Conservation (phyloP, 179 eudicot genomes). For the Silene coronaria region DNA sequence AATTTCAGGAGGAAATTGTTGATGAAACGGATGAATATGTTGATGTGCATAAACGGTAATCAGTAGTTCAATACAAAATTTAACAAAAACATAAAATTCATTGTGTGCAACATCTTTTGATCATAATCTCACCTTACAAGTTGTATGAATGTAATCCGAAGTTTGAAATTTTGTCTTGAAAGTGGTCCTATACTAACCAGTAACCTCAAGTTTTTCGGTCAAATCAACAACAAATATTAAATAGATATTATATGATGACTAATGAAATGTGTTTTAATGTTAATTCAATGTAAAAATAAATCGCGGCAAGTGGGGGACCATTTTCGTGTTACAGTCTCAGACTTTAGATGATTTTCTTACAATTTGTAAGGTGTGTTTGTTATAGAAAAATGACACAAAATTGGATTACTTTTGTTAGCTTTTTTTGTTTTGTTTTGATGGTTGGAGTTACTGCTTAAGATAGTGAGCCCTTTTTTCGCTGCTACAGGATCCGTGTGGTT, state of each 20-base stretch:
- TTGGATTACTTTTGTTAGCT: not conserved
- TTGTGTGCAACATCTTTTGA: not conserved
- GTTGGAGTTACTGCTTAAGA: not conserved
- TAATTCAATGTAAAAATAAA: too few relatives aligned
- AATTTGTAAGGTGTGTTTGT: not conserved
- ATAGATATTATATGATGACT: not conserved
- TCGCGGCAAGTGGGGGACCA: not conserved
- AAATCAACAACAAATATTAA: not conserved
- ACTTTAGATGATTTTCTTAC: not conserved
- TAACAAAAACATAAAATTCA: not conserved
- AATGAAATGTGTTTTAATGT: not conserved
- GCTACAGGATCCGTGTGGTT: slow-evolving; percentile 57
- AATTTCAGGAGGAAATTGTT: slow-evolving; percentile 66
- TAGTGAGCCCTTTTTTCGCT: not conserved
- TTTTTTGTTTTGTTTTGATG: not conserved
- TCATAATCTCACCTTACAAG: not conserved
- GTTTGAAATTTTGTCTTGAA: not conserved
- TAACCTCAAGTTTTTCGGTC: not conserved
- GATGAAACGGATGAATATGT: slow-evolving; percentile 73
- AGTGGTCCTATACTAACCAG: not conserved
- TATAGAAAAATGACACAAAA: not conserved
- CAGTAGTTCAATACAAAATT: not conserved
- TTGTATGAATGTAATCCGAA: not conserved
- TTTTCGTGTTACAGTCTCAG: not conserved
- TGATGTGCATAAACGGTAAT: slow-evolving; percentile 71